Evolutionary conservation across 306 rosid species (phyloP).

Genomic region (Lupinus albus): DNA sequence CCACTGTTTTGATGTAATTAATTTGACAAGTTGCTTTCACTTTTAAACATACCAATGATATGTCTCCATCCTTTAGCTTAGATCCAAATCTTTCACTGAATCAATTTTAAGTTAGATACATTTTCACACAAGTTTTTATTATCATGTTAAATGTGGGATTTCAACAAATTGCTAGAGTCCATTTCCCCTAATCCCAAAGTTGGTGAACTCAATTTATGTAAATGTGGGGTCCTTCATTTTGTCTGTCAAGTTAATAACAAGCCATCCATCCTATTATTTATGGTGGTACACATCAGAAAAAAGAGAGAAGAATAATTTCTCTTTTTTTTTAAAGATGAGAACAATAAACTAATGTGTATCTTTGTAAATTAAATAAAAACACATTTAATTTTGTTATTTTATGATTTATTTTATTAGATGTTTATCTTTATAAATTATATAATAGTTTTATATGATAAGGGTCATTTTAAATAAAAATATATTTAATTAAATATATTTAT

Average conservation of each 20-base stretch:
- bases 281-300: neutral
- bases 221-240: neutral
- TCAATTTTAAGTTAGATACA: too few relatives aligned
- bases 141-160: too few relatives aligned
- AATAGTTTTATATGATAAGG: too few relatives aligned
- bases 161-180: slow-evolving; percentile 40
- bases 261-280: neutral
- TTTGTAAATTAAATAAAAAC: too few relatives aligned
- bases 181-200: slow-evolving; percentile 40
- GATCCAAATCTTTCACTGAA: slow-evolving; percentile 9
- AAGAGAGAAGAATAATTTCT: neutral
- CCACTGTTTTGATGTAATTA: neutral
- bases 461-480: too few relatives aligned
- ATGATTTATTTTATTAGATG: too few relatives aligned
- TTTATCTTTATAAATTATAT: too few relatives aligned
- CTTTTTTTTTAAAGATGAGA: neutral
- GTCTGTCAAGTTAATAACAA: neutral
- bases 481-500: too few relatives aligned
- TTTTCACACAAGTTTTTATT: too few relatives aligned
- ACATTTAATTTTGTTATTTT: too few relatives aligned
- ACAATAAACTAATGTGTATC: neutral
- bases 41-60: slow-evolving; percentile 2
- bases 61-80: neutral
- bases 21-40: slow-evolving; percentile 5
- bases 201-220: neutral